These are phyloP conservation scores for Fusarium musae DNA, from an alignment of 2,329 filamentous ascomycete genomes.

Conservation along the genomic window DNA sequence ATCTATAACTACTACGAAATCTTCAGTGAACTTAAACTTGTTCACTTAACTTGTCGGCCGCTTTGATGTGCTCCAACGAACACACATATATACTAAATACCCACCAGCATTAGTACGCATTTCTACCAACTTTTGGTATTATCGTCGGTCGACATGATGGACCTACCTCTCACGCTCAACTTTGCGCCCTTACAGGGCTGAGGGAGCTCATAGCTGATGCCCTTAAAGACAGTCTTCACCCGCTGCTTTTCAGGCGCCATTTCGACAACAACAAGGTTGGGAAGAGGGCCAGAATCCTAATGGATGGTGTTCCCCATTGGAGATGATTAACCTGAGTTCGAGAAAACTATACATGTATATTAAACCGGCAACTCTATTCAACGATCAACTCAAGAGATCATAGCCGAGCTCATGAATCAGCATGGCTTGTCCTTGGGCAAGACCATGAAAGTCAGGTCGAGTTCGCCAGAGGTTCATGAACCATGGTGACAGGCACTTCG, in stretches of 20 bases:
- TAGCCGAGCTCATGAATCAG: background rate
- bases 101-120: background rate
- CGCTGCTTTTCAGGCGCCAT: background rate
- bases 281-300: background rate
- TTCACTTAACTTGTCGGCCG: background rate
- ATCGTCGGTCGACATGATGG: background rate
- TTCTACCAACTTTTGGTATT: background rate
- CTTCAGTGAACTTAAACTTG: no score
- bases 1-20: background rate
- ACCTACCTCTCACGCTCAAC: background rate
- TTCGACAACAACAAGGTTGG: background rate
- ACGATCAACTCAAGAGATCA: background rate
- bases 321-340: background rate
- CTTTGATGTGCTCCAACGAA: background rate
- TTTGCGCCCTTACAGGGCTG: background rate
- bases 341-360: no score
- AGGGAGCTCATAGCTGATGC: background rate
- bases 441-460: no score
- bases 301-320: background rate
- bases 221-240: background rate
- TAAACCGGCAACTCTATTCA: background rate
- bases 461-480: background rate
- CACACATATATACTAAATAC: background rate
- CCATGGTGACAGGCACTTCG: no score
- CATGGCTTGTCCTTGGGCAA: background rate